Base-by-base conservation (phyloP, 805 yeast genomes). In the Metschnikowia similis region DNA sequence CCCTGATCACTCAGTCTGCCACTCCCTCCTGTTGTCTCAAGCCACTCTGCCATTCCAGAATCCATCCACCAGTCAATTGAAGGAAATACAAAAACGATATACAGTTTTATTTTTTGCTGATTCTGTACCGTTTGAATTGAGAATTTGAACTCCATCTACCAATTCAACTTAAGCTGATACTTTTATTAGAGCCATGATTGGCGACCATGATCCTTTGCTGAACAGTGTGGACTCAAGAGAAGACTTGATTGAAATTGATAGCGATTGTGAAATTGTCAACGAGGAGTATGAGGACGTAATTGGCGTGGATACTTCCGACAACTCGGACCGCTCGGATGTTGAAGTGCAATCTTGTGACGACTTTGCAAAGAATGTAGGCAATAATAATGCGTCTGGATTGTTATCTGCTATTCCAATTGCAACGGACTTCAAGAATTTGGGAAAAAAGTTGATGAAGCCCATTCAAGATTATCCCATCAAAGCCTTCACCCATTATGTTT, bases 401-500 rank as follows among this genome's bases (percentile, higher is more conserved):
- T 14, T 45, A 5, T 7, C 37, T 1, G 35, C 48, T 13, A 40
- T 42, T 13, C 69, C 69, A 4, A 48, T 56, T 6, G 76, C 77
- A 9, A 58, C 63, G 48, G 70, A 72, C 35, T 67, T 59, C 50
- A 55, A 60, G 4, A 45, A 54, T 11, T 50, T 67, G 30, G 65
- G 71, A 7, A 50, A 55, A 21, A 57, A 63, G 30, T 58, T 71
- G 49, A 65, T 72, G 72, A 72, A 71, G 50, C 70, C 70, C 2
- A 29, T 71, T 4, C 67, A 67, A 0, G 76, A 72, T 51, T 73
- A 72, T 49, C 77, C 78, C 5, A 61, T 67, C 2, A 59, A 56
- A 29, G 75, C 60, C 16, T 62, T 65, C 47, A 56, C 65, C 9
- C 65, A 67, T 44, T 61, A 59, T 57, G 79, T 81, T 17, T 81